Evolutionary conservation across 1,284 basidiomycete genomes (phyloP).

Genomic region (Irpex lacteus): DNA sequence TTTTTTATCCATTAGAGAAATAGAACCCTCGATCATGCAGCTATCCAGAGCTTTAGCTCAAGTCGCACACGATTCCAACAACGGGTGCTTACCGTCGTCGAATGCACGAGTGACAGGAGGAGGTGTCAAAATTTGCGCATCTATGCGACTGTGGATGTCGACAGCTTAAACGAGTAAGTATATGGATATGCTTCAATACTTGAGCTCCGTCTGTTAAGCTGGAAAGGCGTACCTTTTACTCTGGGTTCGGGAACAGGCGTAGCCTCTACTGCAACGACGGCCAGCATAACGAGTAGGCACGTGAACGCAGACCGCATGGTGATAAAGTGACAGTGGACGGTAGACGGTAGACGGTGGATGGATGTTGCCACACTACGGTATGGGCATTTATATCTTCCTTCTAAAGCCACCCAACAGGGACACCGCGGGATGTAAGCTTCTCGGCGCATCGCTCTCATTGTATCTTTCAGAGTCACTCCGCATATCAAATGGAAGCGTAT

Average conservation of each 20-base stretch:
- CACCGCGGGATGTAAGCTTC: not conserved
- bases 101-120: not conserved
- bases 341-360: not conserved
- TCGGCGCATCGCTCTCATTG: not conserved
- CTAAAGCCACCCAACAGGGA: not conserved
- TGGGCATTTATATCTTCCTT: not conserved
- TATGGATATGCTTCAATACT: not conserved
- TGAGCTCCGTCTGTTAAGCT: not conserved
- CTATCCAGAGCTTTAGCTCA: too few species aligned
- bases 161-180: not conserved
- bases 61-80: not conserved
- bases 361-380: not conserved
- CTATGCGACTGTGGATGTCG: not conserved
- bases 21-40: too few species aligned
- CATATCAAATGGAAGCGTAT: not conserved
- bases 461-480: not conserved
- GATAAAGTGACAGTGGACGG: not conserved
- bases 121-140: not conserved
- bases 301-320: not conserved
- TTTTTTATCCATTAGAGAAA: not conserved
- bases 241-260: not conserved
- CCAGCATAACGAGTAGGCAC: not conserved
- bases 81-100: not conserved
- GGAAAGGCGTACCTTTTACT: not conserved
- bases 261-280: not conserved